phyloP scores from a whole-genome alignment of 2,329 filamentous ascomycete genomes.

The Bipolaris gigantea region DNA sequence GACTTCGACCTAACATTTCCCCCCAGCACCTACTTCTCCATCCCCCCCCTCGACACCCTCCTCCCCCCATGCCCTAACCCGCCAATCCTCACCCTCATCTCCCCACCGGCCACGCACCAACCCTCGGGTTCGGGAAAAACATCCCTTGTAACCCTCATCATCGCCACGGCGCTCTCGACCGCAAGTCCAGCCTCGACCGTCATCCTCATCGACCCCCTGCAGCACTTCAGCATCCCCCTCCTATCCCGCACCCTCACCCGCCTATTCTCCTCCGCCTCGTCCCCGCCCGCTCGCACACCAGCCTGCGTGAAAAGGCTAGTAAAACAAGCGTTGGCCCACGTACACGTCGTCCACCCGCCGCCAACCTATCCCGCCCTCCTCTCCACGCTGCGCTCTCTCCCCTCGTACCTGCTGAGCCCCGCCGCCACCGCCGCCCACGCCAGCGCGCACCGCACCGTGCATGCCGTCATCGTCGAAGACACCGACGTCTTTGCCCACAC shows the following conservation, averaged over 20 bases:
- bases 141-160: constrained; percentile 60
- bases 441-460: constrained; percentile 52
- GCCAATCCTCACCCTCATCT: constrained; percentile 57
- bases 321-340: constrained; percentile 52
- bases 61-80: constrained; percentile 11
- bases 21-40: constrained; percentile 38
- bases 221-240: constrained; percentile 55
- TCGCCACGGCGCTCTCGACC: constrained; percentile 56
- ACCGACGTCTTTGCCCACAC: constrained; percentile 52
- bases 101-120: constrained; percentile 42
- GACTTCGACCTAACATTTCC: background rate
- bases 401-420: constrained; percentile 57
- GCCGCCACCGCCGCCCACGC: constrained; percentile 52
- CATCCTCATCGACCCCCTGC: constrained; percentile 60
- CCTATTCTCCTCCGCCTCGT: constrained; percentile 14
- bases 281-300: background rate
- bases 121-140: constrained; percentile 59
- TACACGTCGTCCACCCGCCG: constrained; percentile 63
- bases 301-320: constrained; percentile 34
- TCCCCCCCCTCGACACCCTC: constrained; percentile 52
- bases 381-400: constrained; percentile 52
- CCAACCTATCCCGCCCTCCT: constrained; percentile 55
- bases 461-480: constrained; percentile 58
- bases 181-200: constrained; percentile 38
- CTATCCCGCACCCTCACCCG: constrained; percentile 47